These are phyloP conservation scores for Penicillium canescens DNA, from an alignment of 495 filamentous ascomycete species.

Conservation along the genomic window DNA sequence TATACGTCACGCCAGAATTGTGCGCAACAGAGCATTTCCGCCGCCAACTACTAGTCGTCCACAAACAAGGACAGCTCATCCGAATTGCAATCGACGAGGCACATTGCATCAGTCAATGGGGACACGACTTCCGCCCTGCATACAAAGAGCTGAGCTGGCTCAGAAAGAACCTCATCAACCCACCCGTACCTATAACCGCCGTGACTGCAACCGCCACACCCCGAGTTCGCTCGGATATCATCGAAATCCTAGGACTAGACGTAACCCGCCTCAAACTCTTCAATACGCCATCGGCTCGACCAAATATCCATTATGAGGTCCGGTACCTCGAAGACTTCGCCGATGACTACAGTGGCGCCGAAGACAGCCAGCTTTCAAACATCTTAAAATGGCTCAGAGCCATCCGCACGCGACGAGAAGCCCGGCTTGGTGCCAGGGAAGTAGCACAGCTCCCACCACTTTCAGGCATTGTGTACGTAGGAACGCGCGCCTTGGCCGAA, in stretches of 20 bases:
- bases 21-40: slow-evolving; percentile 80
- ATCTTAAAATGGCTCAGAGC: slow-evolving; percentile 71
- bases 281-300: slow-evolving; percentile 74
- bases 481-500: slow-evolving; percentile 75
- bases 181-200: slow-evolving; percentile 84
- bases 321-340: slow-evolving; percentile 69
- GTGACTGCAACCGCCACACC: slow-evolving; percentile 88
- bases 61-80: slow-evolving; percentile 77
- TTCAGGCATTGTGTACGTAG: slow-evolving; percentile 87
- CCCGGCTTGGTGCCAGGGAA: slow-evolving; percentile 36
- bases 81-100: slow-evolving; percentile 92
- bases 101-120: slow-evolving; percentile 98
- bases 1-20: slow-evolving; percentile 93
- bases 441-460: slow-evolving; percentile 61
- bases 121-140: slow-evolving; percentile 92
- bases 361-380: slow-evolving; percentile 58
- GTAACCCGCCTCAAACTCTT: slow-evolving; percentile 65
- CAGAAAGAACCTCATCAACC: slow-evolving; percentile 70
- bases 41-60: slow-evolving; percentile 66
- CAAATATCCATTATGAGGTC: slow-evolving; percentile 91
- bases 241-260: slow-evolving; percentile 69
- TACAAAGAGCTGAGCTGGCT: slow-evolving; percentile 91
- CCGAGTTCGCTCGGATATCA: slow-evolving; percentile 76
- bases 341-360: slow-evolving; percentile 24
- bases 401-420: slow-evolving; percentile 64